phyloP scores from a whole-genome alignment of 768 basidiomycete species.

The Leccinum uliginosum region DNA sequence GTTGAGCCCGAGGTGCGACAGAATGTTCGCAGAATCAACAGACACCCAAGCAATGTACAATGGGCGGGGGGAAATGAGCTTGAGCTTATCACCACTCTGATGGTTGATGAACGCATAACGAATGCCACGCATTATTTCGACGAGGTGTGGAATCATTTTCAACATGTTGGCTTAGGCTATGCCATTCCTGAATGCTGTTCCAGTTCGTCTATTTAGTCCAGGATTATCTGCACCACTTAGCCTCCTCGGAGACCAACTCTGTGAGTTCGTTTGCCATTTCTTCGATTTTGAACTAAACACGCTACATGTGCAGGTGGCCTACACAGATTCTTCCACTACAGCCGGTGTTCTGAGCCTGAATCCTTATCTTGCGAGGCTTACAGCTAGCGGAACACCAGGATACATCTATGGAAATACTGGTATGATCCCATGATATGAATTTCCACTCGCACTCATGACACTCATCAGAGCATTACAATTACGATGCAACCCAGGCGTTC shows the following conservation, averaged over 20 bases:
- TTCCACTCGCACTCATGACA: neutral
- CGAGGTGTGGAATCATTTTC: conserved; percentile 34
- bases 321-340: conserved; percentile 59
- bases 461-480: conserved; percentile 50
- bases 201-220: conserved; percentile 51
- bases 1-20: conserved; percentile 54
- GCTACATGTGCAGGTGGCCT: conserved; percentile 38
- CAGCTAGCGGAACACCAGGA: conserved; percentile 43
- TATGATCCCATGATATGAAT: conserved; percentile 16
- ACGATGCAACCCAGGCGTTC: conserved; percentile 49
- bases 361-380: conserved; percentile 48
- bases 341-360: conserved; percentile 53
- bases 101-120: neutral
- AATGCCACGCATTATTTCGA: conserved; percentile 28
- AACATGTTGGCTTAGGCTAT: neutral
- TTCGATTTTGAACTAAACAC: neutral
- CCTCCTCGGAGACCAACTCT: conserved; percentile 45
- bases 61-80: conserved; percentile 50
- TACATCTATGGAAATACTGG: conserved; percentile 55
- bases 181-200: neutral
- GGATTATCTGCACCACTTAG: conserved; percentile 44
- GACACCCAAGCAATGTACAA: conserved; percentile 53
- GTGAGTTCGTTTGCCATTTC: conserved; percentile 23
- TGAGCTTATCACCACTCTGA: conserved; percentile 39
- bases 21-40: conserved; percentile 43